Percentiles rank a stretch among this genome's conserved stretches.
These are phyloP conservation scores for Scopulariopsis brevicaulis DNA, from an alignment of 2,329 filamentous ascomycete genomes.

Conservation along the genomic window DNA sequence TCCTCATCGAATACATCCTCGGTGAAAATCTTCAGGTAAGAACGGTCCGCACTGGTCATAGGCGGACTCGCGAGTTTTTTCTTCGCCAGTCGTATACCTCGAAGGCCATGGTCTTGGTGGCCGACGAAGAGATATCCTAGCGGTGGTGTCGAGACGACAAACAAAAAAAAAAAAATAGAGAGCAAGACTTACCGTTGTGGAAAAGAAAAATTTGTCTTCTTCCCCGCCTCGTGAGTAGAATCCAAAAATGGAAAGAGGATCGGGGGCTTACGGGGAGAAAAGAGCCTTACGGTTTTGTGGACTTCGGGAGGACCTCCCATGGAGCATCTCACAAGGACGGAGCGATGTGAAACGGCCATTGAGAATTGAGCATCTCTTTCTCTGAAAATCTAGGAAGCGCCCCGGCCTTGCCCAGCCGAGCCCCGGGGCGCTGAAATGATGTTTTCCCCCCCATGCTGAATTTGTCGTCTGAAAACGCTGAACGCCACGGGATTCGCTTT, in stretches of 20 bases:
- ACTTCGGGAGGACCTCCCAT: slow-evolving; percentile 68
- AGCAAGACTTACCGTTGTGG: not conserved
- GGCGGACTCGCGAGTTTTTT: slow-evolving; percentile 41
- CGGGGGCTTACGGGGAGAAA: not conserved
- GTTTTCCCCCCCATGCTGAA: slow-evolving; percentile 1
- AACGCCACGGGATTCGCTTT: not conserved
- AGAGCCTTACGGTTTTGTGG: not conserved
- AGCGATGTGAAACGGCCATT: slow-evolving; percentile 61
- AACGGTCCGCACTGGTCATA: slow-evolving; percentile 36
- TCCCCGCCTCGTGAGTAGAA: not conserved
- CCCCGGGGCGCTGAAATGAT: not conserved
- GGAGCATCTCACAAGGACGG: slow-evolving; percentile 55
- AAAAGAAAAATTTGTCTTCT: not conserved
- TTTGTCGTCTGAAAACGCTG: slow-evolving; percentile 1
- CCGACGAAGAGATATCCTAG: slow-evolving; percentile 84
- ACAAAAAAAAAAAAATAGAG: not conserved
- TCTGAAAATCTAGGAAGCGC: not conserved
- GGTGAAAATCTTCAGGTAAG: slow-evolving; percentile 75
- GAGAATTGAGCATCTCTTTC: slow-evolving; percentile 24
- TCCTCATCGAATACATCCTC: slow-evolving; percentile 51
- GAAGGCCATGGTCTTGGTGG: slow-evolving; percentile 59
- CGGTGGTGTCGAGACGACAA: slow-evolving; percentile 28
- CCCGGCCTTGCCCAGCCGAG: not conserved
- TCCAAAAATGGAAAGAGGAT: not conserved
- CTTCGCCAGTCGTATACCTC: slow-evolving; percentile 93